A percentile compares a stretch with the other conserved stretches of the same genome.
Conservation (phyloP, 306 rosid species). For the barrel medic (Medicago truncatula) region DNA sequence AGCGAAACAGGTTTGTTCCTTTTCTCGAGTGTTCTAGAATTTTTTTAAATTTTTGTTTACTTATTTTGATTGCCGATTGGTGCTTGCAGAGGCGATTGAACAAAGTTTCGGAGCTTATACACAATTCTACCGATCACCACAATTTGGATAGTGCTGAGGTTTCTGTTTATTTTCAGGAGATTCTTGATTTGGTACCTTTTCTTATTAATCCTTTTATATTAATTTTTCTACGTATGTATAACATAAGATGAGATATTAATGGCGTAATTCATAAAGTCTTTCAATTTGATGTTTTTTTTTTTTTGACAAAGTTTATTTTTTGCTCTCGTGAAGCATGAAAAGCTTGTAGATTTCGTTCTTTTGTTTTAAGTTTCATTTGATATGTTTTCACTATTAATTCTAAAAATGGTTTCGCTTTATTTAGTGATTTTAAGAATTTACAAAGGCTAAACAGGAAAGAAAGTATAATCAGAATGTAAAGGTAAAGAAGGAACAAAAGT, state of each 20-base stretch:
- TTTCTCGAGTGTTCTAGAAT: neutral
- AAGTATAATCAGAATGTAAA: neutral
- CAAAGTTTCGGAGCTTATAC: conserved; percentile 97
- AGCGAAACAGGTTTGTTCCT: conserved; percentile 77
- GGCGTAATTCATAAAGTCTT: neutral
- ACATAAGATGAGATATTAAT: neutral
- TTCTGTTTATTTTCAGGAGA: conserved; percentile 94
- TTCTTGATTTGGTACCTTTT: conserved; percentile 72
- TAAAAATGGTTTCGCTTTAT: neutral
- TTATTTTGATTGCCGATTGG: neutral
- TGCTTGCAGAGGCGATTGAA: conserved; percentile 82
- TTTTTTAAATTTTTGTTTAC: neutral
- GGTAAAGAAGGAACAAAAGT: too few relatives aligned
- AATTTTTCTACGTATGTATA: neutral
- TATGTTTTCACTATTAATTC: neutral
- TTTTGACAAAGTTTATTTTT: neutral
- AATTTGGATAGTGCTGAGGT: conserved; percentile 97
- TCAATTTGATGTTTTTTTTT: neutral
- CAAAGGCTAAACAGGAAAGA: neutral
- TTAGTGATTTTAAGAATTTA: conserved; percentile 1
- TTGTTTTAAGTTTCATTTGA: neutral
- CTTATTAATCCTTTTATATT: neutral
- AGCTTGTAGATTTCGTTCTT: neutral
- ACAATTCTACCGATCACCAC: conserved; percentile 87
- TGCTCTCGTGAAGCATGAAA: neutral